Base-by-base conservation (phyloP, 164 flowering plant genomes). In the grape (Vitis vinifera) region DNA sequence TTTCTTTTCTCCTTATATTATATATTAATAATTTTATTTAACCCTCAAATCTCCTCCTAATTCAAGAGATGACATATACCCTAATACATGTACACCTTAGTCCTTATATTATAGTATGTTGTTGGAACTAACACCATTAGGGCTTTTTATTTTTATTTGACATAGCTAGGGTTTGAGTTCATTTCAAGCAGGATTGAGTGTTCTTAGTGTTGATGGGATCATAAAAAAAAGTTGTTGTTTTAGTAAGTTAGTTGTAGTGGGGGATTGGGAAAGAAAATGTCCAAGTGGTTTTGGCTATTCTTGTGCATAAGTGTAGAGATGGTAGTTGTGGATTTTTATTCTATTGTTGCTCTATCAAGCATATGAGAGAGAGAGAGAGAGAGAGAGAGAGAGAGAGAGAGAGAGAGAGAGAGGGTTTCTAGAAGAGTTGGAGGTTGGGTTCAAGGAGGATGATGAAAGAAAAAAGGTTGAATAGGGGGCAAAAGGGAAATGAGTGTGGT, bases 391-490 rank as follows among this genome's bases (percentile, higher is more conserved):
- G 58, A 19, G 15, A 51, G 79, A 23, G 23, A 23, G 74, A 17
- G 23, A 23, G 51, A 37, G 13, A 37, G 75, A 52, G 58, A 19
- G 15, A 51, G 79, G 74, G 81, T 66, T 85, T 87, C 88, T 86
- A 86, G 91, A 87, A 87, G 89, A 17, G 56, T 75, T 76, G 71
- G 76, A 69, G 64, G 83, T 75, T 76, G 81, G 77, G 77, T 70
- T 66, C 8, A 66, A 68, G 59, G 60, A 57, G 44, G 76, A 60
- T 60, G 73, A 69, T 51, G 67, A 29, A 76, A 75, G 68, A 66
- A 52, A 74, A 37, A 58, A 63, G 72, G 27, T 47, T 68, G 70
- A 70, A 60, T 30, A 70, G 63, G 59, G 44, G 44, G 44, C 6
- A 6, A 73, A 73, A 69, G 55, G 68, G 71, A 8, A 70, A 62